Evolutionary conservation across 192 early-diverging fungal species (phyloP).

Genomic region (Coemansia interrupta): DNA sequence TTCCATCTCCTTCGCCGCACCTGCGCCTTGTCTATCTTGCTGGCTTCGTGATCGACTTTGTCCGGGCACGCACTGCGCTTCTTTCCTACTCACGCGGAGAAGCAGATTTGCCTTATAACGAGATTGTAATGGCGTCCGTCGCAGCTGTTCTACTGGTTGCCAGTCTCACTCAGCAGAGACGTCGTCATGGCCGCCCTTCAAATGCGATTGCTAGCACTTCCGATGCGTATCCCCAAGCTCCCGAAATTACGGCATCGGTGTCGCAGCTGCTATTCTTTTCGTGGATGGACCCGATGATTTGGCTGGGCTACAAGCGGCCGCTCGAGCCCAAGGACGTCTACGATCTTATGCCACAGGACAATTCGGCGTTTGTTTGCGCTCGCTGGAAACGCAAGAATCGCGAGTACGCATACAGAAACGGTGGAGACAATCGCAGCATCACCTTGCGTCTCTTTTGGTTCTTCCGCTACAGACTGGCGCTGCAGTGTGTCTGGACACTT

Average conservation of each 20-base stretch:
- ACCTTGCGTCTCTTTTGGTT: slow-evolving; percentile 41
- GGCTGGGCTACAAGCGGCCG: slow-evolving; percentile 63
- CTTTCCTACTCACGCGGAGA: slow-evolving; percentile 27
- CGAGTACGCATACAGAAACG: slow-evolving; percentile 25
- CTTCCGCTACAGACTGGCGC: slow-evolving; percentile 47
- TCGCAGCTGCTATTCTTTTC: slow-evolving; percentile 59
- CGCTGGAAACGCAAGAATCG: slow-evolving; percentile 28
- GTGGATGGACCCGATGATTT: slow-evolving; percentile 63
- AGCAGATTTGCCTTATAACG: slow-evolving; percentile 7
- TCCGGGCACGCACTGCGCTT: slow-evolving; percentile 35
- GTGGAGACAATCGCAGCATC: slow-evolving; percentile 34
- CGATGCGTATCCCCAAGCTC: slow-evolving; percentile 31
- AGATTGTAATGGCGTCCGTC: slow-evolving; percentile 21
- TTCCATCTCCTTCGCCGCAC: slow-evolving; percentile 48
- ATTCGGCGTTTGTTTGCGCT: slow-evolving; percentile 29
- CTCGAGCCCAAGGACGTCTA: slow-evolving; percentile 65
- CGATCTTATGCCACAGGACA: slow-evolving; percentile 47
- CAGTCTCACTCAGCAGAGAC: slow-evolving; percentile 46
- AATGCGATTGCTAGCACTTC: slow-evolving; percentile 17
- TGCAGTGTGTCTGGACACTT: slow-evolving; percentile 54
- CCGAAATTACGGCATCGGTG: slow-evolving; percentile 57
- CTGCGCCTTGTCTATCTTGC: slow-evolving; percentile 35
- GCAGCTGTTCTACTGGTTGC: slow-evolving; percentile 21
- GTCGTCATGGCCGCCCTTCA: slow-evolving; percentile 36
- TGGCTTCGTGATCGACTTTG: slow-evolving; percentile 23